A percentile compares a stretch with the other conserved stretches of the same genome.
These are phyloP conservation scores for Capsicum chinense DNA, from an alignment of 257 asterid species.

Conservation along the genomic window DNA sequence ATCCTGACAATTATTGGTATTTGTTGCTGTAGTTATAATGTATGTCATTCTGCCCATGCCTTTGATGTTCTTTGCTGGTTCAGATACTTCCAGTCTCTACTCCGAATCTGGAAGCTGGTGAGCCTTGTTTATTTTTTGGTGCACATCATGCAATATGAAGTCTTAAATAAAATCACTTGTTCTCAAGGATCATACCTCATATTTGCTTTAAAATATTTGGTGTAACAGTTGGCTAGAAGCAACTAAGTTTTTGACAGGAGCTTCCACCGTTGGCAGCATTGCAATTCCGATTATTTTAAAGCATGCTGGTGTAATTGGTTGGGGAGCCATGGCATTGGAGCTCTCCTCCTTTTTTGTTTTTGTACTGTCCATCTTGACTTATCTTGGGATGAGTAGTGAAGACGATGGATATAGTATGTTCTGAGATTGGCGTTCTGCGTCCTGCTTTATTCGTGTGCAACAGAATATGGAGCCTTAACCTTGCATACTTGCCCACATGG, in stretches of 20 bases:
- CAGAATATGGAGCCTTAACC: background rate
- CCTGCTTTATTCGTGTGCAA: background rate
- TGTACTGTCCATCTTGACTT: slow-evolving; percentile 66
- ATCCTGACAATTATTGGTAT: slow-evolving; percentile 31
- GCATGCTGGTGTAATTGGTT: slow-evolving; percentile 87
- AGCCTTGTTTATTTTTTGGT: slow-evolving; percentile 31
- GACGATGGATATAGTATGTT: slow-evolving; percentile 67
- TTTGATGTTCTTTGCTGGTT: slow-evolving; percentile 80
- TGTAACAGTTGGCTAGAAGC: slow-evolving; percentile 80
- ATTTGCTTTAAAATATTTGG: slow-evolving; percentile 6
- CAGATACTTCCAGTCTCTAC: slow-evolving; percentile 64
- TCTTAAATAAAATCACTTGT: background rate
- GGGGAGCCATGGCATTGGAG: slow-evolving; percentile 97
- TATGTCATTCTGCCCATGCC: slow-evolving; percentile 95
- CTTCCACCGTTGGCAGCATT: slow-evolving; percentile 85
- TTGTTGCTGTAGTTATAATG: slow-evolving; percentile 68
- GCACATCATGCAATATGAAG: background rate
- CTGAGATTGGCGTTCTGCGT: slow-evolving; percentile 29
- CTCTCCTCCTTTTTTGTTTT: slow-evolving; percentile 76
- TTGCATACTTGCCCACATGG: background rate
- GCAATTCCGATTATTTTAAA: slow-evolving; percentile 86
- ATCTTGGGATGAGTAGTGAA: slow-evolving; percentile 51
- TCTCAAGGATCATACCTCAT: slow-evolving; percentile 32
- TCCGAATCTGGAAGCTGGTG: slow-evolving; percentile 73
- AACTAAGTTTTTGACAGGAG: slow-evolving; percentile 85